Conservation (phyloP, 2,329 filamentous ascomycete species). For the Pseudopyrenochaeta lycopersici region DNA sequence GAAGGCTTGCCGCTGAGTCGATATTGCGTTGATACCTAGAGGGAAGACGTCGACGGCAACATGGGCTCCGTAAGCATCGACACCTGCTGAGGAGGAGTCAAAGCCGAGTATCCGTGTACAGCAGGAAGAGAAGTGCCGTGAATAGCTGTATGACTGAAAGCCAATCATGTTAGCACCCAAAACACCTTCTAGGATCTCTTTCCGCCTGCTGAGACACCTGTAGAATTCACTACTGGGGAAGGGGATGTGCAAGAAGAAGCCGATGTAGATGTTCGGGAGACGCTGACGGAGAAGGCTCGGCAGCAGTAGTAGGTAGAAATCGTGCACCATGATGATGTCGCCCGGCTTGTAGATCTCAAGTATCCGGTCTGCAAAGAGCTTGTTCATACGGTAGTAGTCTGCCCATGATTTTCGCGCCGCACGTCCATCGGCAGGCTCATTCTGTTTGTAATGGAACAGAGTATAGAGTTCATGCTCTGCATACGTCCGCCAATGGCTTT, state of each 20-base stretch:
- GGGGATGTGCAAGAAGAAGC: slow-evolving; percentile 92
- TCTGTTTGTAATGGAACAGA: slow-evolving; percentile 94
- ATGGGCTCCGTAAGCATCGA: slow-evolving; percentile 87
- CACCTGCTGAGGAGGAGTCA: slow-evolving; percentile 82
- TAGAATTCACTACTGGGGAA: slow-evolving; percentile 98
- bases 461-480: slow-evolving; percentile 92
- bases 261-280: slow-evolving; percentile 88
- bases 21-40: slow-evolving; percentile 89
- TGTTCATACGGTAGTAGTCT: slow-evolving; percentile 93
- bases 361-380: slow-evolving; percentile 89
- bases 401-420: slow-evolving; percentile 85
- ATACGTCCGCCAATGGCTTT: slow-evolving; percentile 86
- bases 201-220: slow-evolving; percentile 84
- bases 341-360: slow-evolving; percentile 89
- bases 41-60: slow-evolving; percentile 94
- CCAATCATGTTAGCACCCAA: slow-evolving; percentile 92
- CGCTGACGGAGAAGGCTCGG: slow-evolving; percentile 88
- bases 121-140: slow-evolving; percentile 92
- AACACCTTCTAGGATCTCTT: slow-evolving; percentile 89
- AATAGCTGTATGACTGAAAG: slow-evolving; percentile 96
- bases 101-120: slow-evolving; percentile 93
- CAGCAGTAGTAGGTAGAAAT: slow-evolving; percentile 91
- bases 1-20: slow-evolving; percentile 79
- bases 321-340: slow-evolving; percentile 90
- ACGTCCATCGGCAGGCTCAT: slow-evolving; percentile 86